Conservation (phyloP, 345 rosid genomes). For the Eucalyptus curtisii region DNA sequence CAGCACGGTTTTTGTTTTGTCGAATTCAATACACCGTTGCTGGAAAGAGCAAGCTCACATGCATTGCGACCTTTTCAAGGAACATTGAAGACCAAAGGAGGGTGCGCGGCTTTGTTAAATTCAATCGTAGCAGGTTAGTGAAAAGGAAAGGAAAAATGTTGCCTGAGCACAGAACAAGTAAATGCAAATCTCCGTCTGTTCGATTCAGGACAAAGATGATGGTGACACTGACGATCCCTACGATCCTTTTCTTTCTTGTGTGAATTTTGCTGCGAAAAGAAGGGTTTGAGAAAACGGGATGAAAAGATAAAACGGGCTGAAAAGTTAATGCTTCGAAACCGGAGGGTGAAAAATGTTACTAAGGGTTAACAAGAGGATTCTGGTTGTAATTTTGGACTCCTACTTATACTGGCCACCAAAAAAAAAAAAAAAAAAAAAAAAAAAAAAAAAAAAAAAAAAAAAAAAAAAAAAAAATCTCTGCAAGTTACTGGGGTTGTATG, state of each 20-base stretch:
- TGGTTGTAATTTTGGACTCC: background rate
- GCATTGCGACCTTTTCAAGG: background rate
- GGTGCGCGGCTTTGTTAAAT: background rate
- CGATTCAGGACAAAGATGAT: background rate
- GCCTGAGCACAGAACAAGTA: background rate
- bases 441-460: too few species aligned
- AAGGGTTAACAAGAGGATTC: background rate
- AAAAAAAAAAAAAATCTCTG: background rate
- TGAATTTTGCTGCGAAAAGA: background rate
- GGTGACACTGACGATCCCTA: background rate
- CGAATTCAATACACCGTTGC: background rate
- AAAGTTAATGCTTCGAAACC: background rate
- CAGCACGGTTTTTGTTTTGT: background rate
- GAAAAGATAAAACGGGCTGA: background rate
- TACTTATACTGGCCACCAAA: background rate
- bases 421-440: too few species aligned
- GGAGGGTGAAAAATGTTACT: background rate
- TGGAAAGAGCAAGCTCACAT: background rate
- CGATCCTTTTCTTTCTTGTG: background rate
- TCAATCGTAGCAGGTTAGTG: background rate
- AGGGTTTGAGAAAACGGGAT: background rate
- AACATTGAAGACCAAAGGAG: background rate
- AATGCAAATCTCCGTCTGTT: background rate
- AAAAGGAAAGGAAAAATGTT: background rate
- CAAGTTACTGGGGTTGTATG: background rate